phyloP scores from a whole-genome alignment of 2,329 filamentous ascomycete genomes.

The Paramyrothecium roridum region DNA sequence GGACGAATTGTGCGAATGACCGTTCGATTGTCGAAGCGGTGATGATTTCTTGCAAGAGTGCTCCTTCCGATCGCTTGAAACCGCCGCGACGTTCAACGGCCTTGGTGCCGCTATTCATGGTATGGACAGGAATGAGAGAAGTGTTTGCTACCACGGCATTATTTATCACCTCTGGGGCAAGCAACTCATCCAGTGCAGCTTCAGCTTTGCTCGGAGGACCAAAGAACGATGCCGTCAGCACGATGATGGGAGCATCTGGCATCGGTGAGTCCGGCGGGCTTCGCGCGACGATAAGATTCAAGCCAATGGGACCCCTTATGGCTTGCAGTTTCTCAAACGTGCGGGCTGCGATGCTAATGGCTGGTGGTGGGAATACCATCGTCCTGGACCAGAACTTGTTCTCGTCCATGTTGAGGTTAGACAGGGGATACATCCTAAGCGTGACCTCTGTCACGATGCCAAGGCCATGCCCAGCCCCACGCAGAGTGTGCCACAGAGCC shows the following conservation, averaged over 20 bases:
- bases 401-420: slow-evolving; percentile 18
- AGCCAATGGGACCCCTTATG: slow-evolving; percentile 16
- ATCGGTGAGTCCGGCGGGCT: slow-evolving; percentile 23
- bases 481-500: slow-evolving; percentile 23
- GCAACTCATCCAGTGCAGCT: slow-evolving; percentile 10
- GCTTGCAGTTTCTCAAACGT: slow-evolving; percentile 15
- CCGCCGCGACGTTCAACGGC: slow-evolving; percentile 22
- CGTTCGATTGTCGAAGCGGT: slow-evolving; percentile 14
- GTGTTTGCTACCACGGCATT: slow-evolving; percentile 20
- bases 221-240: slow-evolving; percentile 16
- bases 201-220: slow-evolving; percentile 21
- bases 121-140: slow-evolving; percentile 11
- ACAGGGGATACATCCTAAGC: slow-evolving; percentile 17
- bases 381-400: slow-evolving; percentile 27
- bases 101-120: slow-evolving; percentile 17
- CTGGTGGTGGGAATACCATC: slow-evolving; percentile 21
- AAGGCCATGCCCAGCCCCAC: slow-evolving; percentile 30
- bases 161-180: slow-evolving; percentile 7
- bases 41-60: slow-evolving; percentile 17
- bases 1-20: background rate
- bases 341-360: slow-evolving; percentile 13
- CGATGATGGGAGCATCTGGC: slow-evolving; percentile 22
- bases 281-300: slow-evolving; percentile 11
- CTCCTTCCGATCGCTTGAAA: background rate
- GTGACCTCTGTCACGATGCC: slow-evolving; percentile 26